phyloP scores from a whole-genome alignment of 164 flowering plant genomes.

The Vitis rupestris region DNA sequence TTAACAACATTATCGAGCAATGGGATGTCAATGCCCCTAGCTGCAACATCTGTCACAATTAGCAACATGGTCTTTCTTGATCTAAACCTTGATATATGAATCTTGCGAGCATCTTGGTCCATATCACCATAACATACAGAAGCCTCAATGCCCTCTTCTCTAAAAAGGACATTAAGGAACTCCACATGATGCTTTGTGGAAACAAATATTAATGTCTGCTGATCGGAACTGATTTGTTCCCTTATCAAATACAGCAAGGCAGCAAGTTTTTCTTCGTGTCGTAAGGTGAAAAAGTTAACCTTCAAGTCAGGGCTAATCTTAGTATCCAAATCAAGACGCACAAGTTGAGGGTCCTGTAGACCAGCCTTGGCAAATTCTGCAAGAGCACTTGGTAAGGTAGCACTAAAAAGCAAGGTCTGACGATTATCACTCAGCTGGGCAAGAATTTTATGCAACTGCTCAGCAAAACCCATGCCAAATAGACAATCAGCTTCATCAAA shows the following conservation, averaged over 20 bases:
- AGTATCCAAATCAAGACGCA: conserved; percentile 87
- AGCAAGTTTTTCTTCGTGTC: conserved; percentile 88
- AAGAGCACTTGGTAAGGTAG: conserved; percentile 92
- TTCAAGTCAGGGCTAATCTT: conserved; percentile 90
- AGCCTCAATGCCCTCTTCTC: conserved; percentile 82
- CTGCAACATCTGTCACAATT: conserved; percentile 96
- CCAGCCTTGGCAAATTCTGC: conserved; percentile 99
- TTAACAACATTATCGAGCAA: conserved; percentile 94
- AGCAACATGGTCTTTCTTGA: conserved; percentile 84
- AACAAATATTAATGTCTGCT: conserved; percentile 88
- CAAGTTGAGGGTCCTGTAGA: conserved; percentile 79
- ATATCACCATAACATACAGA: conserved; percentile 96
- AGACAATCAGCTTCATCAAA: conserved; percentile 95
- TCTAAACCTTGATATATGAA: conserved; percentile 76
- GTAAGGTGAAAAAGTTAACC: conserved; percentile 67
- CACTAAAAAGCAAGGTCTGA: conserved; percentile 94
- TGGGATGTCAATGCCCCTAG: conserved; percentile 97
- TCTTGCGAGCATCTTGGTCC: conserved; percentile 99
- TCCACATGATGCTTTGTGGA: conserved; percentile 95
- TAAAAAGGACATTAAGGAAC: conserved; percentile 62
- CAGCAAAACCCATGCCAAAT: conserved; percentile 95
- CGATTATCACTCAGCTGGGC: conserved; percentile 77
- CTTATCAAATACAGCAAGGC: conserved; percentile 80
- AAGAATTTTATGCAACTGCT: conserved; percentile 85
- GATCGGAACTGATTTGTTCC: conserved; percentile 70